Evolutionary conservation across 2,329 filamentous ascomycete genomes (phyloP).

Genomic region (Diaporthe eres): DNA sequence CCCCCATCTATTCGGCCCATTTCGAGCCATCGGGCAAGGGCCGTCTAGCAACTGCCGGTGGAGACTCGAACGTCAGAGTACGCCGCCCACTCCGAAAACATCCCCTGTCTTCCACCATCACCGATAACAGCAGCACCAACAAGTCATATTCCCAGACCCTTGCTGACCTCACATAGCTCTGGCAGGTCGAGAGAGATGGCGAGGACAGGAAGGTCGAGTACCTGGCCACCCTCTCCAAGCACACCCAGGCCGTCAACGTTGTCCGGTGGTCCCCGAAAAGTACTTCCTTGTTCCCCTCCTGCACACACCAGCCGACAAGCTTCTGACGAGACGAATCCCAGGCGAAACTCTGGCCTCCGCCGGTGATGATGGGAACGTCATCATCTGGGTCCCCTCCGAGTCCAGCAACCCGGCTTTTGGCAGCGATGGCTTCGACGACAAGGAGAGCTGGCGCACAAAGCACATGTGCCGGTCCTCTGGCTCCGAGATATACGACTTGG

Average conservation of each 20-base stretch:
- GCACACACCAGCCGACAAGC: conserved; percentile 7
- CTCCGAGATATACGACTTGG: conserved; percentile 97
- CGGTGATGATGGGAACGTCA: conserved; percentile 96
- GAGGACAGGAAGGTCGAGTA: conserved; percentile 93
- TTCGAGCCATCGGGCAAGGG: conserved; percentile 95
- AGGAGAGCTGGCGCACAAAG: conserved; percentile 96
- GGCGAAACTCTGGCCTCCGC: conserved; percentile 95
- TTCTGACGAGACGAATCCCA: conserved; percentile 53
- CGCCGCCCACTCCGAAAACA: conserved; percentile 49
- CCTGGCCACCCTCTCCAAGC: conserved; percentile 90
- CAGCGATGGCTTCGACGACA: conserved; percentile 89
- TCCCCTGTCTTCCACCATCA: not conserved
- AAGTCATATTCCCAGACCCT: not conserved
- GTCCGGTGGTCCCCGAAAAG: conserved; percentile 96
- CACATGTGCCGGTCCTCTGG: conserved; percentile 97
- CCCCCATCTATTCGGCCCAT: conserved; percentile 96
- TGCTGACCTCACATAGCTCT: conserved; percentile 71
- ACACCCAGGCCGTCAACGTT: conserved; percentile 98
- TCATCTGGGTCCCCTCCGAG: conserved; percentile 95
- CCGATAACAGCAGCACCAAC: not conserved
- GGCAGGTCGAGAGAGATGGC: conserved; percentile 88
- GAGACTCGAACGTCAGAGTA: conserved; percentile 96
- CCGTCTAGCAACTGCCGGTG: conserved; percentile 91
- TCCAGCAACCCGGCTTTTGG: conserved; percentile 79
- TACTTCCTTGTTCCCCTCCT: conserved; percentile 56